These are phyloP conservation scores for Nothophytophthora sp. DNA, from an alignment of 352 stramenopile species.

Conservation along the genomic window DNA sequence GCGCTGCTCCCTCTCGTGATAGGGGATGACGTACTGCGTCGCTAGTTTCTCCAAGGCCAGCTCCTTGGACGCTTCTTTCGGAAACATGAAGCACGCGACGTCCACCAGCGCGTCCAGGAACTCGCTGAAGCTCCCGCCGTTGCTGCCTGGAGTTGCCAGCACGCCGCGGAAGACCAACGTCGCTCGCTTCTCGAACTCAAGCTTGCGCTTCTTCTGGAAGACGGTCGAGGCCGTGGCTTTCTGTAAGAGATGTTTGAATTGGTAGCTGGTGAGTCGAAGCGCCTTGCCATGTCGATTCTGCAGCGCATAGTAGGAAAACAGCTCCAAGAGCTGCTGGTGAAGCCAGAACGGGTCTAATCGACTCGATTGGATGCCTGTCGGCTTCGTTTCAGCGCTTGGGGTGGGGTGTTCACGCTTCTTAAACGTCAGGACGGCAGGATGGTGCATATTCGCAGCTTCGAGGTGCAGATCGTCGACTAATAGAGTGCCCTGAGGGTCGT, in stretches of 20 bases:
- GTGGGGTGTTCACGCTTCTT: conserved; percentile 2
- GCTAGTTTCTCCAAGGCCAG: conserved; percentile 39
- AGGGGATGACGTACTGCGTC: conserved; percentile 37
- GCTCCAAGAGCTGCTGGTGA: conserved; percentile 61
- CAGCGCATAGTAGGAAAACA: conserved; percentile 62
- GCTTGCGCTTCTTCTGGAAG: conserved; percentile 32
- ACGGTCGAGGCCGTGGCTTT: conserved; percentile 25
- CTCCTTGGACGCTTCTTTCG: conserved; percentile 32
- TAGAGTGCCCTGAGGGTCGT: conserved; percentile 18
- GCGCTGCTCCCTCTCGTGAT: conserved; percentile 30
- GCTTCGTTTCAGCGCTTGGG: neutral
- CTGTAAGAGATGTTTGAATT: conserved; percentile 67
- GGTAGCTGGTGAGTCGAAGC: conserved; percentile 53
- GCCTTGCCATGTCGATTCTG: conserved; percentile 49
- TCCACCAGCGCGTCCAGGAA: conserved; percentile 67
- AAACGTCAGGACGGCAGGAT: conserved; percentile 17
- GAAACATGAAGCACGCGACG: conserved; percentile 43
- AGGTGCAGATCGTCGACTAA: conserved; percentile 25
- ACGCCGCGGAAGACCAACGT: conserved; percentile 23
- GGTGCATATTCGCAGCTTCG: conserved; percentile 8
- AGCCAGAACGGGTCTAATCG: conserved; percentile 49
- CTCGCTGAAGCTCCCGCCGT: conserved; percentile 47
- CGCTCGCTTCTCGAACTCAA: conserved; percentile 45
- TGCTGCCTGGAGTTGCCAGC: conserved; percentile 14
- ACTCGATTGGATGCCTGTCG: neutral